These are phyloP conservation scores for Babesia ovis DNA, from an alignment of 169 alveolate species.

Conservation along the genomic window DNA sequence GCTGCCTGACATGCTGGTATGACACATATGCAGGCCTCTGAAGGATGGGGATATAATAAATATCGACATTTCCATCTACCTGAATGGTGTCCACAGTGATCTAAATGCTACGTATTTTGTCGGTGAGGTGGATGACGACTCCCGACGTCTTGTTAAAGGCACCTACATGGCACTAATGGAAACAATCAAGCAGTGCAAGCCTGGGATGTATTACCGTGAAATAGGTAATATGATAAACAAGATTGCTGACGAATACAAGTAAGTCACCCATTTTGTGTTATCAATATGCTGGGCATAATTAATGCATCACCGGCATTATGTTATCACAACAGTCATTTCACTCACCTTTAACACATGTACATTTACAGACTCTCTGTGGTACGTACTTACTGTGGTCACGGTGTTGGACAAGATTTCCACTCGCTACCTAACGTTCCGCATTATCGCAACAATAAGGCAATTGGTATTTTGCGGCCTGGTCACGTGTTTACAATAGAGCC, in stretches of 20 bases:
- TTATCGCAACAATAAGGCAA: conserved; percentile 95
- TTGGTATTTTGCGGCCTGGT: conserved; percentile 90
- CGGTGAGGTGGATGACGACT: conserved; percentile 90
- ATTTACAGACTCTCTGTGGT: conserved; percentile 77
- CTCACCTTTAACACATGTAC: too few species aligned
- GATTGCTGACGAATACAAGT: conserved; percentile 80
- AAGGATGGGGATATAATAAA: conserved; percentile 94
- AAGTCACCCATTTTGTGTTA: conserved; percentile 10
- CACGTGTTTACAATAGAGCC: conserved; percentile 99
- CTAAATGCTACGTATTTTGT: conserved; percentile 94
- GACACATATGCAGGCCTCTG: conserved; percentile 82
- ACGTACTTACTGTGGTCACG: conserved; percentile 97
- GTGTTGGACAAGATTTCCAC: conserved; percentile 97
- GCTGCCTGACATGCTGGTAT: too few species aligned
- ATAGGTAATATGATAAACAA: conserved; percentile 91
- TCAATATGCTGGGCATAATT: too few species aligned
- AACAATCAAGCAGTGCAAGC: conserved; percentile 89
- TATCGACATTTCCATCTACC: conserved; percentile 93
- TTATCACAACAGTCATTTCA: too few species aligned
- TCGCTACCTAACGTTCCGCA: conserved; percentile 96
- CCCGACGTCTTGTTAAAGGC: conserved; percentile 85
- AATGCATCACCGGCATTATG: too few species aligned
- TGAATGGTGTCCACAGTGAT: conserved; percentile 95
- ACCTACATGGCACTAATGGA: conserved; percentile 90
- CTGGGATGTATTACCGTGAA: conserved; percentile 96